These are phyloP conservation scores for Bipolaris victoriae DNA, from an alignment of 2,329 filamentous ascomycete genomes.

Conservation along the genomic window DNA sequence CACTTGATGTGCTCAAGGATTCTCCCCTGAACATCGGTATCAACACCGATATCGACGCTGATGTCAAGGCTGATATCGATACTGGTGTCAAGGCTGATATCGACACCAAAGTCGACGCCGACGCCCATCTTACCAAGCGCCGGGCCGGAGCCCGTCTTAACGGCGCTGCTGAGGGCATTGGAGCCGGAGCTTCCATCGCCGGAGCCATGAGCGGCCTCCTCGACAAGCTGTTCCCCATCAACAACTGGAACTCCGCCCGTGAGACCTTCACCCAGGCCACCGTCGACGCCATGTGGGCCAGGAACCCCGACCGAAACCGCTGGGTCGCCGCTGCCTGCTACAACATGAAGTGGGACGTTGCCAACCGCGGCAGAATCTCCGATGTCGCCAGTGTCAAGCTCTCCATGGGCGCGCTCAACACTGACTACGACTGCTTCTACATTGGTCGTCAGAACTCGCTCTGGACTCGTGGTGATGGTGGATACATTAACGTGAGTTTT, in stretches of 20 bases:
- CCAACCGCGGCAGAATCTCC: constrained; percentile 7
- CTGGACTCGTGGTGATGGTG: constrained; percentile 12
- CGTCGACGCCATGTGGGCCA: constrained; percentile 9
- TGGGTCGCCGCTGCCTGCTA: constrained; percentile 15
- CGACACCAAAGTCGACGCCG: no score
- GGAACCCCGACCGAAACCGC: constrained; percentile 8
- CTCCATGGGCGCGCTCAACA: constrained; percentile 12
- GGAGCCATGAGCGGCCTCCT: no score
- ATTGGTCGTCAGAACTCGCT: constrained; percentile 13
- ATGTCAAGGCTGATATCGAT: no score
- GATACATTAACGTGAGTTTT: not conserved
- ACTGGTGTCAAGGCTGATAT: no score
- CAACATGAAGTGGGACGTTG: constrained; percentile 10
- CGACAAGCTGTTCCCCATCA: no score
- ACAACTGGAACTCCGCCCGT: constrained; percentile 9
- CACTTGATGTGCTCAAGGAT: no score
- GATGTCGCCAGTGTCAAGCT: constrained; percentile 12
- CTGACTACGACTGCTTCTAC: constrained; percentile 18
- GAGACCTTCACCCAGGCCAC: constrained; percentile 15
- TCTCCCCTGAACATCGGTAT: no score
- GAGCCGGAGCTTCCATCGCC: no score
- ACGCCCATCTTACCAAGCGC: no score
- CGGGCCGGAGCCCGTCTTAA: no score
- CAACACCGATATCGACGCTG: no score
- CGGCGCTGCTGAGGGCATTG: no score